Conservation (phyloP, 257 asterid genomes). For the Paulownia fortunei region DNA sequence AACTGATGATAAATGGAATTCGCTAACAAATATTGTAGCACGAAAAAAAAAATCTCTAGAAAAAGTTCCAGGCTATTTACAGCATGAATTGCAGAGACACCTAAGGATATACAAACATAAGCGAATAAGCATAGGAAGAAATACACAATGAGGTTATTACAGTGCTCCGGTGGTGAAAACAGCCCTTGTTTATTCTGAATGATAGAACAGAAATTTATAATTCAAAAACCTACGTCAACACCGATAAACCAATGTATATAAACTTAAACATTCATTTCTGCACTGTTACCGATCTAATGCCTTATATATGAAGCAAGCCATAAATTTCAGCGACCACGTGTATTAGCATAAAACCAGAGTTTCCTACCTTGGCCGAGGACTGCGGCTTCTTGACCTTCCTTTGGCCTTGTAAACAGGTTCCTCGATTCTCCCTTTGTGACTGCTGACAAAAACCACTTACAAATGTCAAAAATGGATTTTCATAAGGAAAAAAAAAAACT, state of each 20-base stretch:
- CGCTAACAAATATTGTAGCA: neutral
- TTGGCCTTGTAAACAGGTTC: constrained; percentile 73
- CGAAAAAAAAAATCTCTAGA: neutral
- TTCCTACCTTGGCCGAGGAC: constrained; percentile 88
- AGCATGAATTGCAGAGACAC: neutral
- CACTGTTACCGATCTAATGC: neutral
- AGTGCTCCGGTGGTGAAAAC: neutral
- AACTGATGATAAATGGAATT: neutral
- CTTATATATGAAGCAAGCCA: neutral
- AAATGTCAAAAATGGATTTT: neutral
- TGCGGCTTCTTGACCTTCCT: constrained; percentile 86
- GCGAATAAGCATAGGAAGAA: neutral
- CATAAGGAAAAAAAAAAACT: too few relatives aligned
- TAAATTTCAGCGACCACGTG: neutral
- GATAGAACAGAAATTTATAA: neutral
- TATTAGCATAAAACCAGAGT: neutral
- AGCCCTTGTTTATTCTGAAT: neutral
- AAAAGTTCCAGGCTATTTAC: neutral
- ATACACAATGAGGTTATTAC: neutral
- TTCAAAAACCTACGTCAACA: neutral
- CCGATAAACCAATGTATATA: neutral
- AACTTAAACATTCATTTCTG: neutral
- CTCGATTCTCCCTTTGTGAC: constrained; percentile 80
- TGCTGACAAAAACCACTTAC: constrained; percentile 36
- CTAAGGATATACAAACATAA: neutral